Percentiles rank a stretch among this genome's conserved stretches.
Evolutionary conservation across 257 asterid genomes (phyloP).

Genomic region (Solanum dulcamara): DNA sequence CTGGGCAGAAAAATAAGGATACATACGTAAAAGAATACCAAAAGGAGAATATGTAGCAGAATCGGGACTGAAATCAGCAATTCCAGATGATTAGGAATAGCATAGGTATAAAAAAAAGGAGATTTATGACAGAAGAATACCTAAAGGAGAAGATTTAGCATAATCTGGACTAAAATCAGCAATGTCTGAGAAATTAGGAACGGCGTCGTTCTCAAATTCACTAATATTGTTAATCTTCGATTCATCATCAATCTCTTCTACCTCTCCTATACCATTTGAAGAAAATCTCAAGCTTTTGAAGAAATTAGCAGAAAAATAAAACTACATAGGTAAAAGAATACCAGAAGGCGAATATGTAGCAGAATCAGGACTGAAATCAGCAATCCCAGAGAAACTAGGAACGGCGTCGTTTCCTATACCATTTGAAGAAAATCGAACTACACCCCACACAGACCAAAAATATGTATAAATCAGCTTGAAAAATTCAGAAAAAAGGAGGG

Average conservation of each 20-base stretch:
- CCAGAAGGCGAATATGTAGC: constrained; percentile 5
- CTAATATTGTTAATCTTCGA: not conserved
- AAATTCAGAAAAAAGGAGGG: not conserved
- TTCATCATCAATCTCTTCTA: not conserved
- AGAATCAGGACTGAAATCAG: constrained; percentile 4
- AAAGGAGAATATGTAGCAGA: constrained; percentile 9
- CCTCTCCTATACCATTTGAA: constrained; percentile 5
- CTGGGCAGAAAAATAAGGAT: not conserved
- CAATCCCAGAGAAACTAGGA: constrained; percentile 15
- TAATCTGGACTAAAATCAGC: not conserved
- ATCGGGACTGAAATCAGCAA: not conserved
- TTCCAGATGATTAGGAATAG: not conserved
- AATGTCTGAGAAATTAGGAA: constrained; percentile 13
- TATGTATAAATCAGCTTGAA: not conserved
- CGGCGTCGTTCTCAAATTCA: not conserved
- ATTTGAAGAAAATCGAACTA: not conserved
- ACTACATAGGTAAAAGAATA: not conserved
- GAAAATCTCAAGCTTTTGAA: not conserved
- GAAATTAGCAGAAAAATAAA: not conserved
- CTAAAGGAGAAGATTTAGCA: constrained; percentile 7
- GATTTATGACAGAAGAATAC: not conserved
- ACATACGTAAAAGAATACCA: not conserved
- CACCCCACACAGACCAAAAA: not conserved
- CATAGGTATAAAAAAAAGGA: not conserved
- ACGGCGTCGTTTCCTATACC: not conserved